Evolutionary conservation across 495 filamentous ascomycete species (phyloP), one percentile per base, ranked within the genome.

Genomic region (Hypoxylon fragiforme): DNA sequence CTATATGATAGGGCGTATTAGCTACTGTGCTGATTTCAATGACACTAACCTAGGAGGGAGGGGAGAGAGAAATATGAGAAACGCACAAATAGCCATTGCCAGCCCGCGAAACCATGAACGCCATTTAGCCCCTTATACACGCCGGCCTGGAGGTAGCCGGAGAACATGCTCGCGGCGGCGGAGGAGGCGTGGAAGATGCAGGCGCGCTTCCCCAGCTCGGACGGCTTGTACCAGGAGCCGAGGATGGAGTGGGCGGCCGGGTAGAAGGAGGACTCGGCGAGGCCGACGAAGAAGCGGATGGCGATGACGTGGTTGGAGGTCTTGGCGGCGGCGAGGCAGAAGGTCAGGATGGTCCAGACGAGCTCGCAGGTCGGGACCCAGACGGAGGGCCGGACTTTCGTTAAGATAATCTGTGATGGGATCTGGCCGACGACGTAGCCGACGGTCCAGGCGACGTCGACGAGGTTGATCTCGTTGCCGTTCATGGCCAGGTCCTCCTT

Each of bases 11-110:
- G n/a, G n/a, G n/a, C n/a, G n/a, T n/a, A n/a, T n/a, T n/a, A n/a
- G n/a, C n/a, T n/a, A n/a, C n/a, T n/a, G n/a, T n/a, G n/a, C n/a
- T n/a, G n/a, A n/a, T n/a, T n/a, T n/a, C n/a, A n/a, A n/a, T n/a
- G n/a, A n/a, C n/a, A n/a, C n/a, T n/a, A n/a, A n/a, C n/a, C n/a
- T n/a, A n/a, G n/a, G n/a, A n/a, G n/a, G n/a, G n/a, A n/a, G n/a
- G n/a, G n/a, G n/a, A n/a, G n/a, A n/a, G n/a, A n/a, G n/a, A 3
- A 31, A 41, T 18, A 13, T 12, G n/a, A 31, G 5, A 9, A 21
- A 56, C 58, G 15, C 19, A 62, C 58, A 19, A 80, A 82, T 3
- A 82, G 64, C 79, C 79, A 81, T 14, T 76, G 61, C 80, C 79
- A 83, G 0, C 78, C 80, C 0, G 73, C 66, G 0, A 79, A 51